Base-by-base conservation (phyloP, 163 green algal genomes). In the Volvox carteri region DNA sequence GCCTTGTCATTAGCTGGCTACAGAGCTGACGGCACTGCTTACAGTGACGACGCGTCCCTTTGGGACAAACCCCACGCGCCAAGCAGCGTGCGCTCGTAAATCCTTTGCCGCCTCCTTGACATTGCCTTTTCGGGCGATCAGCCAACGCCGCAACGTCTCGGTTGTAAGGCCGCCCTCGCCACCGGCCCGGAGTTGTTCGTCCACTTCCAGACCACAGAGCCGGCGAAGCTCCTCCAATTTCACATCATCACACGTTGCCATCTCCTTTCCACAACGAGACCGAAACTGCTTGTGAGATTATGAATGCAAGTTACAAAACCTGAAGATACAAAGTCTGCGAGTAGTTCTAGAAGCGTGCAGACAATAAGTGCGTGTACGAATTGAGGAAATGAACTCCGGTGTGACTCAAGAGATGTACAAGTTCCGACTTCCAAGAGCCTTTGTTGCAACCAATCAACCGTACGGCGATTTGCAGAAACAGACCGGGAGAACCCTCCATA, bases 51-150 rank as follows among this genome's bases (percentile, higher is more conserved):
- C 76, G 19, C 68, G n/a, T 4, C 87, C 87, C 18, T 78, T 68
- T 0, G 87, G 87, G 3, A 91, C 67, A 48, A 60, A 88, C 23
- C 3, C 35, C 0, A 42, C 58, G 0, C 87, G 35, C 87, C 87
- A 91, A 21, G 67, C 67, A 4, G 87, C 87, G 33, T 91, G 87
- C n/a, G 58, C 79, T 11, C 39, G 62, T 37, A 91, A 48, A 44
- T 78, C 87, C 33, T 46, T 44, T 7, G 83, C 83, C 1, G 87
- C 87, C 0, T 52, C 79, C 19, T 88, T 72, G 11, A 79, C 23
- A 60, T 88, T 41, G 46, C 68, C 60, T n/a, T 91, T 88, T 1
- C 87, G 78, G 11, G 78, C 78, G 1, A 85, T n/a, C 21, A 91
- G 78, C 87, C 87, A 91, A 18, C 87, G 35, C 5, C 39, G 33